These are phyloP conservation scores for Metarhizium anisopliae DNA, from an alignment of 2,329 filamentous ascomycete species.

Conservation along the genomic window DNA sequence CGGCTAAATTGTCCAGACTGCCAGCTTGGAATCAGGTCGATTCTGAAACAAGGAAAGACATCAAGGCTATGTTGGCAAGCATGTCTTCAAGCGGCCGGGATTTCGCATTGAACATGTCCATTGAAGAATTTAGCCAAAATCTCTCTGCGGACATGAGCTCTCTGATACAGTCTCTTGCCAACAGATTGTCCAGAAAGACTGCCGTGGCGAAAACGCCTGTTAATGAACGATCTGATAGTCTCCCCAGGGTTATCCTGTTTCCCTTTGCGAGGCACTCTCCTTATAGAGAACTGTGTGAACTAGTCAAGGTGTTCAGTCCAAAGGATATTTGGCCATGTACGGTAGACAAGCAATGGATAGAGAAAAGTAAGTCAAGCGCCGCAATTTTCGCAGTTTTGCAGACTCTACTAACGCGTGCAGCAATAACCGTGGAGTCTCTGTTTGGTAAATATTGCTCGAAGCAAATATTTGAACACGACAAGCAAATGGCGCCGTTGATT, in stretches of 20 bases:
- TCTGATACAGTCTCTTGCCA: not conserved
- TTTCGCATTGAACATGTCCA: constrained; percentile 16
- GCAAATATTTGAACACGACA: constrained; percentile 55
- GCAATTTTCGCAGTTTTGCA: not conserved
- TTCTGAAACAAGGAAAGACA: constrained; percentile 1
- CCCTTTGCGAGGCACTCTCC: constrained; percentile 89
- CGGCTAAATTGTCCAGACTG: constrained; percentile 11
- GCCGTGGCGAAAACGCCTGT: not conserved
- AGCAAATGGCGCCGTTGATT: constrained; percentile 36
- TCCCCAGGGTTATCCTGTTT: constrained; percentile 48
- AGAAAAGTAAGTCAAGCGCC: constrained; percentile 27
- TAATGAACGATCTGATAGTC: constrained; percentile 2
- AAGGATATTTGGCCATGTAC: constrained; percentile 79
- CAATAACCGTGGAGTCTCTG: constrained; percentile 53
- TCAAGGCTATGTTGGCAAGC: constrained; percentile 9
- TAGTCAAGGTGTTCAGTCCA: constrained; percentile 61
- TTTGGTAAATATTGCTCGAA: constrained; percentile 64
- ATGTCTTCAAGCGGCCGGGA: constrained; percentile 14
- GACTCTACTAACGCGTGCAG: constrained; percentile 14
- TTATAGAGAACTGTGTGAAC: constrained; percentile 64
- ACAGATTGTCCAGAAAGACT: not conserved
- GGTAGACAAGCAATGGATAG: constrained; percentile 55
- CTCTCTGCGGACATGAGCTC: constrained; percentile 8
- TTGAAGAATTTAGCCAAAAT: constrained; percentile 9
- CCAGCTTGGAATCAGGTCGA: constrained; percentile 6